Evolutionary conservation across 2,329 filamentous ascomycete species (phyloP).

Genomic region (Decorospora gaudefroyi): DNA sequence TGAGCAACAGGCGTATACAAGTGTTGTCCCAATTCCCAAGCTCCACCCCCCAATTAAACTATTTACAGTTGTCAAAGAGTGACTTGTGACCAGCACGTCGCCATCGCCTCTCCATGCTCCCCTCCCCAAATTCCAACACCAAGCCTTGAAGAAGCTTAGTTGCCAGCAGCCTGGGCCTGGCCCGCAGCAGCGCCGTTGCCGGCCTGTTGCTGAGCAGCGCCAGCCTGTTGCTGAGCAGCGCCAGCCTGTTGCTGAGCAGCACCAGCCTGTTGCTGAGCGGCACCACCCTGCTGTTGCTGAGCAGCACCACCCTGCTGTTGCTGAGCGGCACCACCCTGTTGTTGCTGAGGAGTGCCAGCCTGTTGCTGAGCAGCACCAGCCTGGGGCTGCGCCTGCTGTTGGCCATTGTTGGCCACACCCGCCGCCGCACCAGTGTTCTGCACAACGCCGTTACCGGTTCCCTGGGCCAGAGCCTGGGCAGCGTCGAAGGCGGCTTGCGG

Average conservation of each 20-base stretch:
- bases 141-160: neutral
- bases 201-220: neutral
- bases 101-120: neutral
- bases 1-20: too few species aligned
- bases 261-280: neutral
- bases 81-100: slow-evolving; percentile 14
- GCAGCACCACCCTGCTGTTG: too few species aligned
- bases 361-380: neutral
- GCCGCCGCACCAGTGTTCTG: slow-evolving; percentile 20
- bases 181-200: neutral
- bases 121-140: neutral
- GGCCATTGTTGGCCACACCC: slow-evolving; percentile 7
- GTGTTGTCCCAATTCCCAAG: too few species aligned
- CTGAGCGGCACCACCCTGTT: too few species aligned
- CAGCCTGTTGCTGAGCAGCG: neutral
- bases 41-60: neutral
- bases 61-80: slow-evolving; percentile 8
- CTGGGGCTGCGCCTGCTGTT: neutral
- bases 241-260: neutral
- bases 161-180: slow-evolving; percentile 3
- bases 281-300: too few species aligned
- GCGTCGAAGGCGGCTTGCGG: slow-evolving; percentile 40
- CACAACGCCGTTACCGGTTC: slow-evolving; percentile 38
- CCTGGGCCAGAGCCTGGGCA: slow-evolving; percentile 33
- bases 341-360: too few species aligned